Evolutionary conservation across 192 early-diverging fungal genomes (phyloP).

Genomic region (Spinellus fusiger): DNA sequence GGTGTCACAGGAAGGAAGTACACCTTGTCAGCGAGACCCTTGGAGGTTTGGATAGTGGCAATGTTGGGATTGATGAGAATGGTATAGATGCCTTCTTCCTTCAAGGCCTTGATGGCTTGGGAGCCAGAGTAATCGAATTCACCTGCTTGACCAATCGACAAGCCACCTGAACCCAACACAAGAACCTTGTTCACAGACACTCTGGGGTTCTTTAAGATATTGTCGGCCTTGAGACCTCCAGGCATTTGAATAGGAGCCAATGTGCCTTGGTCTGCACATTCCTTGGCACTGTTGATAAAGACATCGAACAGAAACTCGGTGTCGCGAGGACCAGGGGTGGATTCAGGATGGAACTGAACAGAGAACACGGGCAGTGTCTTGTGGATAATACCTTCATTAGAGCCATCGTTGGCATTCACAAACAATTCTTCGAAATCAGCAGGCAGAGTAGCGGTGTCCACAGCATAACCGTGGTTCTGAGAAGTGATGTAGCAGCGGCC

Average conservation of each 20-base stretch:
- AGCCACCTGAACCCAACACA: slow-evolving; percentile 92
- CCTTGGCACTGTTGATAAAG: slow-evolving; percentile 74
- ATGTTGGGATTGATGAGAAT: slow-evolving; percentile 99
- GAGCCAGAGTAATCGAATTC: slow-evolving; percentile 99
- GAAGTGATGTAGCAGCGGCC: slow-evolving; percentile 98
- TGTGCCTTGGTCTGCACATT: slow-evolving; percentile 61
- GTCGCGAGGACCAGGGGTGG: slow-evolving; percentile 92
- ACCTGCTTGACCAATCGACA: slow-evolving; percentile 97
- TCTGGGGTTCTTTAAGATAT: slow-evolving; percentile 36
- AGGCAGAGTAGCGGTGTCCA: slow-evolving; percentile 75
- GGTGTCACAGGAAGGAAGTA: slow-evolving; percentile 96
- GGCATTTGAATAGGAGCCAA: slow-evolving; percentile 73
- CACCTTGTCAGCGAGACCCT: slow-evolving; percentile 94
- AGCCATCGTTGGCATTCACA: slow-evolving; percentile 97
- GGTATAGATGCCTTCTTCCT: slow-evolving; percentile 96
- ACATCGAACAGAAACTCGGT: slow-evolving; percentile 97
- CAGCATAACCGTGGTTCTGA: slow-evolving; percentile 98
- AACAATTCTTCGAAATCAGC: slow-evolving; percentile 80
- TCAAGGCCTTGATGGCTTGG: slow-evolving; percentile 96
- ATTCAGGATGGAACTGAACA: slow-evolving; percentile 99
- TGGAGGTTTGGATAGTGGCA: slow-evolving; percentile 97
- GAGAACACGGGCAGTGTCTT: slow-evolving; percentile 87
- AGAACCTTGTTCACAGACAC: slow-evolving; percentile 87
- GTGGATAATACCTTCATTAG: slow-evolving; percentile 98
- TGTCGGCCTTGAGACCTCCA: slow-evolving; percentile 42